Conservation (phyloP, 2,329 filamentous ascomycete genomes). For the Cladophialophora exuberans region DNA sequence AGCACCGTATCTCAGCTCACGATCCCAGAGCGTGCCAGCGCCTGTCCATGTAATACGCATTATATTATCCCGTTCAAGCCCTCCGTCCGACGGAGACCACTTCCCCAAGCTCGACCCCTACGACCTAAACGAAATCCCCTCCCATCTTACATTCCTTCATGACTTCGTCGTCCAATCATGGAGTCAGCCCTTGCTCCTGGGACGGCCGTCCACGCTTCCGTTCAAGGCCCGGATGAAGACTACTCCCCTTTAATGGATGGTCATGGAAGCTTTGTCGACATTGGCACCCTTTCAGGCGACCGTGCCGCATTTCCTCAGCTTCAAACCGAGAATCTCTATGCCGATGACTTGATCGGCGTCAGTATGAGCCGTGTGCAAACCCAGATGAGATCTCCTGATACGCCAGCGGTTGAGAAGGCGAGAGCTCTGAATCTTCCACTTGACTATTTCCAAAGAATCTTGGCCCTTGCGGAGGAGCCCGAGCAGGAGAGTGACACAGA, state of each 20-base stretch:
- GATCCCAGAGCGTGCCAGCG: no score
- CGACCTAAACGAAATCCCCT: background rate
- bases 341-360: constrained; percentile 55
- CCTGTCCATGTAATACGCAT: background rate
- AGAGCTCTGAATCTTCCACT: constrained; percentile 51
- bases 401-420: constrained; percentile 63
- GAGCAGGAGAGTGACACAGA: constrained; percentile 12
- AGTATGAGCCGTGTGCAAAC: constrained; percentile 63
- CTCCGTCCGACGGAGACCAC: background rate
- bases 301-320: constrained; percentile 2
- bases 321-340: constrained; percentile 18
- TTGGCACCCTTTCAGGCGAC: constrained; percentile 4
- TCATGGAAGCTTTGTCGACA: constrained; percentile 7
- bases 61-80: constrained; percentile 2
- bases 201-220: constrained; percentile 16
- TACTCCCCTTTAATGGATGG: constrained; percentile 7
- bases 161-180: constrained; percentile 17
- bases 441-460: constrained; percentile 17
- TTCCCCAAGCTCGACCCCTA: background rate
- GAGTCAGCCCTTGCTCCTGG: constrained; percentile 24
- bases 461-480: constrained; percentile 10
- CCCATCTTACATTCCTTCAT: constrained; percentile 13
- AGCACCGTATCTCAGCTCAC: constrained; percentile 14
- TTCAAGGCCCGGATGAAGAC: constrained; percentile 13
- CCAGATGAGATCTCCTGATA: constrained; percentile 59